A percentile compares a stretch with the other conserved stretches of the same genome.
phyloP scores from a whole-genome alignment of 495 filamentous ascomycete species.

The Amniculicola lignicola region DNA sequence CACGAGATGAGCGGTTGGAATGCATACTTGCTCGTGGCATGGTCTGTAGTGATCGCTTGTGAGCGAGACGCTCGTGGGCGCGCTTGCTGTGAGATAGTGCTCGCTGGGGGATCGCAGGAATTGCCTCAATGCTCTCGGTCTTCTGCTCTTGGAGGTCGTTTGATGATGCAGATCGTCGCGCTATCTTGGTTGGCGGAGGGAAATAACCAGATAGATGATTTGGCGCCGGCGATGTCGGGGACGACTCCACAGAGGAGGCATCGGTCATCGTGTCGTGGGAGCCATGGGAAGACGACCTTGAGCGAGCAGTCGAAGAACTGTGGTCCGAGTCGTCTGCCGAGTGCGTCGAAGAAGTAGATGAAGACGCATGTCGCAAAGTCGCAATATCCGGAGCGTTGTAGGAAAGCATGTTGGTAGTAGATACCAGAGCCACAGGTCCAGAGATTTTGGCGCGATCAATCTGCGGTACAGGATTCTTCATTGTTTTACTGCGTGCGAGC shows the following conservation, averaged over 20 bases:
- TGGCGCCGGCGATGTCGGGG: constrained; percentile 58
- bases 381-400: constrained; percentile 83
- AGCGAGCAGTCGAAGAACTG: constrained; percentile 29
- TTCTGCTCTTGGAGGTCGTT: constrained; percentile 42
- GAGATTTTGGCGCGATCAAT: constrained; percentile 65
- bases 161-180: constrained; percentile 42
- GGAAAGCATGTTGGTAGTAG: constrained; percentile 92
- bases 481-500: constrained; percentile 29
- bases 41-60: constrained; percentile 60
- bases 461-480: constrained; percentile 42
- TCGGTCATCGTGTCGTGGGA: constrained; percentile 69
- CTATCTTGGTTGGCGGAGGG: constrained; percentile 43
- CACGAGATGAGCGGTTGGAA: constrained; percentile 51
- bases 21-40: constrained; percentile 46
- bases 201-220: constrained; percentile 86
- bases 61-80: constrained; percentile 62
- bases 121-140: constrained; percentile 46
- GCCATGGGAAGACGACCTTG: constrained; percentile 42
- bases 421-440: constrained; percentile 76
- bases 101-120: constrained; percentile 61
- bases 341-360: constrained; percentile 48
- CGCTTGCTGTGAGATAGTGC: constrained; percentile 83
- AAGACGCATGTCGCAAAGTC: constrained; percentile 43
- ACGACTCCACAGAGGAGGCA: constrained; percentile 59
- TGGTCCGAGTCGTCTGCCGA: constrained; percentile 62